These are phyloP conservation scores for Zygoascus bituminiphila DNA, from an alignment of 805 yeast genomes.

Conservation along the genomic window DNA sequence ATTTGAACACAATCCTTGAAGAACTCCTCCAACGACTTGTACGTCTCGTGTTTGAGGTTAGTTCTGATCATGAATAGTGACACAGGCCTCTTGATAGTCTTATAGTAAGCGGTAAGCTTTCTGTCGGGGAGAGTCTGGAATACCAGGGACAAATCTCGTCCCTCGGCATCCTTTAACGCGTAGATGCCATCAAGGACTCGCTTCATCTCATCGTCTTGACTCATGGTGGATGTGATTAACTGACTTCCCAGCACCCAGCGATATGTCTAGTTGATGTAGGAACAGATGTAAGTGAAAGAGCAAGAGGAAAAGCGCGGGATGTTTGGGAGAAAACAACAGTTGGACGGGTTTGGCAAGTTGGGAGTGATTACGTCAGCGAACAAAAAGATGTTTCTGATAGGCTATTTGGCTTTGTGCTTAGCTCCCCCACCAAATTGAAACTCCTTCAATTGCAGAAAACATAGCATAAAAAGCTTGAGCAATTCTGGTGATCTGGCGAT, in stretches of 20 bases:
- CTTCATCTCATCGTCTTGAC: constrained; percentile 8
- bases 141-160: constrained; percentile 41
- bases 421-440: background rate
- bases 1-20: constrained; percentile 74
- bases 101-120: constrained; percentile 71
- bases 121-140: constrained; percentile 69
- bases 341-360: background rate
- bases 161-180: constrained; percentile 28
- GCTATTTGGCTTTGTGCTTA: background rate
- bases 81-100: constrained; percentile 69
- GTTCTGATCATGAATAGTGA: constrained; percentile 63
- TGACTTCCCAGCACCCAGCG: no score
- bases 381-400: no score
- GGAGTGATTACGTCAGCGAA: background rate
- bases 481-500: background rate
- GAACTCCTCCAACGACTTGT: constrained; percentile 58
- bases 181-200: constrained; percentile 28
- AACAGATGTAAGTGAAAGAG: no score
- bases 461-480: background rate
- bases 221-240: constrained; percentile 2
- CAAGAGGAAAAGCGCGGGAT: no score
- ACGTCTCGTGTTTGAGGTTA: constrained; percentile 45
- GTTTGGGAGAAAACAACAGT: no score
- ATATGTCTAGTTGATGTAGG: no score
- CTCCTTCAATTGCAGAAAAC: background rate